Evolutionary conservation across 495 filamentous ascomycete species (phyloP).

Genomic region (Xanthoparmelia taractica): DNA sequence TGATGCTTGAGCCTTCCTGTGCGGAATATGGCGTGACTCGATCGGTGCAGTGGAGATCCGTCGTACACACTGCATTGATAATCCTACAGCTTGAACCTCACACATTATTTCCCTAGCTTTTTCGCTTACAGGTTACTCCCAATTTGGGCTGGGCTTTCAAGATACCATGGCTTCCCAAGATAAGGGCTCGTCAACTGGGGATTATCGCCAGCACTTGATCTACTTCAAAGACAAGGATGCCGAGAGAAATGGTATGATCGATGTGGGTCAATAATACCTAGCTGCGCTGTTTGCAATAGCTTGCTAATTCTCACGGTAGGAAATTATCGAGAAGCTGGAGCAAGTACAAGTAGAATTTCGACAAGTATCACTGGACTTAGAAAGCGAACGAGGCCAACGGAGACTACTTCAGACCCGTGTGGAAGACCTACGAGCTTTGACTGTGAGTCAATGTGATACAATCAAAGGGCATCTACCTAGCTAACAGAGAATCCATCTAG

Average conservation of each 20-base stretch:
- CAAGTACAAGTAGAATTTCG: not conserved
- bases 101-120: not conserved
- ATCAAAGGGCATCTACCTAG: not conserved
- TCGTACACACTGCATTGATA: too few relatives aligned
- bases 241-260: conserved; percentile 11
- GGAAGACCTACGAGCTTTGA: conserved; percentile 12
- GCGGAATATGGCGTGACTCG: not conserved
- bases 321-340: conserved; percentile 11
- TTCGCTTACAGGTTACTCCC: not conserved
- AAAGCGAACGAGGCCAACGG: conserved; percentile 5
- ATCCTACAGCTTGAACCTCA: too few relatives aligned
- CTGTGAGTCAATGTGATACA: conserved; percentile 1
- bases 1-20: not conserved
- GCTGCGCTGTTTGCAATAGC: not conserved
- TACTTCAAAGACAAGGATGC: not conserved
- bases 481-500: not conserved
- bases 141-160: not conserved
- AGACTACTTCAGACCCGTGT: conserved; percentile 6
- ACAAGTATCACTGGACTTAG: not conserved
- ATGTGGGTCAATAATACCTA: not conserved
- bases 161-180: not conserved
- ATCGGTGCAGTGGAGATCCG: not conserved
- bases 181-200: not conserved
- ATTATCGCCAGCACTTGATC: not conserved
- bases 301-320: not conserved